These are phyloP conservation scores for Dittrichia graveolens DNA, from an alignment of 129 eudicot genomes.

Conservation along the genomic window DNA sequence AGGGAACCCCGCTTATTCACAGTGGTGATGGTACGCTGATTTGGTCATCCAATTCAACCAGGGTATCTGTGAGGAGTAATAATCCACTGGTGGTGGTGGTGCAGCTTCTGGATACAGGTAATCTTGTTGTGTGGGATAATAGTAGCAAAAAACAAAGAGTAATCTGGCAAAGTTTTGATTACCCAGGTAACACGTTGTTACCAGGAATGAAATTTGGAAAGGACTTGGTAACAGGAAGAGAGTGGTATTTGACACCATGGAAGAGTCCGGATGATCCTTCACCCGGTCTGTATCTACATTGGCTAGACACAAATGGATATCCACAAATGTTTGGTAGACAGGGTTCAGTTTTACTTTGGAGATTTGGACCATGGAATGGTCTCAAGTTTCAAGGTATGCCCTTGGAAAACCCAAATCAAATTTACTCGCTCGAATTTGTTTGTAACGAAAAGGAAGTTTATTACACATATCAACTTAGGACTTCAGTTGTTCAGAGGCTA, in stretches of 20 bases:
- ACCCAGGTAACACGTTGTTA: slow-evolving; percentile 28
- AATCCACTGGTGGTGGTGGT: slow-evolving; percentile 6
- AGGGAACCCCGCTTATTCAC: slow-evolving; percentile 7
- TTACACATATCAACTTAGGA: slow-evolving; percentile 4
- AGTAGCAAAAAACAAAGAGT: not conserved
- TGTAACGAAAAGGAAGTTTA: slow-evolving; percentile 26
- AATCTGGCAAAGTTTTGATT: slow-evolving; percentile 47
- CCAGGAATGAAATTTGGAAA: slow-evolving; percentile 45
- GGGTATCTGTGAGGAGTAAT: not conserved
- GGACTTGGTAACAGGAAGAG: slow-evolving; percentile 32
- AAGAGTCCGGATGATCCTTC: slow-evolving; percentile 42
- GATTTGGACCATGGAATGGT: slow-evolving; percentile 39
- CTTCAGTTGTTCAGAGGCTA: slow-evolving; percentile 13
- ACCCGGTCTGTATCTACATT: slow-evolving; percentile 21
- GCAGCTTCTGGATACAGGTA: slow-evolving; percentile 33
- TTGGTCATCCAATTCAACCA: slow-evolving; percentile 30
- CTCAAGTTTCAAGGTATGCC: slow-evolving; percentile 8
- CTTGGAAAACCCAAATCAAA: not conserved
- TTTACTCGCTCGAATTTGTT: slow-evolving; percentile 2
- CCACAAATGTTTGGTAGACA: slow-evolving; percentile 30
- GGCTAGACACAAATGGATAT: slow-evolving; percentile 23
- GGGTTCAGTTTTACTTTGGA: not conserved
- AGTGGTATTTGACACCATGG: slow-evolving; percentile 33
- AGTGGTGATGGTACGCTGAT: slow-evolving; percentile 7
- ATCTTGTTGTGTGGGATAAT: slow-evolving; percentile 21